Percentiles rank a stretch among this genome's conserved stretches.
Evolutionary conservation across 257 asterid species (phyloP).

Genomic region (Solanum piurae): DNA sequence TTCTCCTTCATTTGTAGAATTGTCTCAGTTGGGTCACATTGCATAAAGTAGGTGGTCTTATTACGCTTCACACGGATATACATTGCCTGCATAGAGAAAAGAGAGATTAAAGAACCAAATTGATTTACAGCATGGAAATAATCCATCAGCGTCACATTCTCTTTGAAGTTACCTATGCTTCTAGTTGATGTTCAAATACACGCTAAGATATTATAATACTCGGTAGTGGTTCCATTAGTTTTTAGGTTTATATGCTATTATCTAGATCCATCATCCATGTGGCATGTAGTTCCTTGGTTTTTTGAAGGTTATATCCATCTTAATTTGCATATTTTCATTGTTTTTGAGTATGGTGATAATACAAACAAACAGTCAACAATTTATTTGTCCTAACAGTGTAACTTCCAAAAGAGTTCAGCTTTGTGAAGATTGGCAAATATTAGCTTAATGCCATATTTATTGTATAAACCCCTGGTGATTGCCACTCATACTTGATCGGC

Average conservation of each 20-base stretch:
- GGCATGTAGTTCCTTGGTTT: background rate
- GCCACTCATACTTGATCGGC: background rate
- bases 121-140: background rate
- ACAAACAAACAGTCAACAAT: background rate
- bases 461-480: background rate
- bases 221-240: background rate
- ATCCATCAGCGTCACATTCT: background rate
- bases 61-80: slow-evolving; percentile 88
- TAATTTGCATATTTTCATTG: background rate
- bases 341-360: background rate
- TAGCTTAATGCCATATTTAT: background rate
- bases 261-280: background rate
- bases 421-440: background rate
- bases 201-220: background rate
- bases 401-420: background rate
- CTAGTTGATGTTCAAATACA: background rate
- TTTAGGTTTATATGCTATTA: background rate
- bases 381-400: background rate
- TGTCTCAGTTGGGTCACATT: slow-evolving; percentile 80
- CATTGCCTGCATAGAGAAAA: slow-evolving; percentile 43
- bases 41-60: slow-evolving; percentile 81
- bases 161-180: background rate
- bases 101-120: background rate
- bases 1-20: slow-evolving; percentile 70
- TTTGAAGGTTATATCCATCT: background rate